A percentile compares a stretch with the other conserved stretches of the same genome.
Evolutionary conservation across 768 basidiomycete species (phyloP).

Genomic region (Nidularia pulvinata): DNA sequence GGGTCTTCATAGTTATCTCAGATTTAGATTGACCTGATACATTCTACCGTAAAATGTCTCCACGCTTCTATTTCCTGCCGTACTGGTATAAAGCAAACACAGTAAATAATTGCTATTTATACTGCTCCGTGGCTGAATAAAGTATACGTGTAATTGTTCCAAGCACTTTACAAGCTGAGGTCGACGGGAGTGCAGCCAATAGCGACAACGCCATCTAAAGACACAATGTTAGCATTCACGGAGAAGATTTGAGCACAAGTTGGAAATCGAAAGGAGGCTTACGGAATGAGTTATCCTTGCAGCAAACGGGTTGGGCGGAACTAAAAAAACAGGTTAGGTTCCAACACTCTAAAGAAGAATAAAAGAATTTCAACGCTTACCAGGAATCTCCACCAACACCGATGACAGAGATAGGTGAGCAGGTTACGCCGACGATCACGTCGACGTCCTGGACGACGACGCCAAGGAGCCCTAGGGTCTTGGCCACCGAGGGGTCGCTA

Average conservation of each 20-base stretch:
- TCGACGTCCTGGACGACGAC: slow-evolving; percentile 1
- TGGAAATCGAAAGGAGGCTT: neutral
- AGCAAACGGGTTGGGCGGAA: slow-evolving; percentile 1
- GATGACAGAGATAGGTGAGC: neutral
- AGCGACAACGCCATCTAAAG: neutral
- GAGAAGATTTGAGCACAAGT: neutral
- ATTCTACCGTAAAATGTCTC: too few species aligned
- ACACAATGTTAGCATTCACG: neutral
- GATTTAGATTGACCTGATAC: too few species aligned
- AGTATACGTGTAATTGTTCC: too few species aligned
- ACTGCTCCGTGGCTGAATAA: too few species aligned
- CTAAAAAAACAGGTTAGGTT: neutral
- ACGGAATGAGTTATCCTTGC: neutral
- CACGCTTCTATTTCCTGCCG: too few species aligned
- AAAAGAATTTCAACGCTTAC: neutral
- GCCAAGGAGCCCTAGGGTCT: neutral
- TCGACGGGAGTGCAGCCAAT: slow-evolving; percentile 1
- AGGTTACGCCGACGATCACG: slow-evolving; percentile 1
- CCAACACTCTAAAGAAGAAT: neutral
- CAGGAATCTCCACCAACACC: slow-evolving; percentile 1
- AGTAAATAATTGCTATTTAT: too few species aligned
- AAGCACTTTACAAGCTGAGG: neutral
- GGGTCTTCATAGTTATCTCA: too few species aligned
- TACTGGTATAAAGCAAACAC: too few species aligned
- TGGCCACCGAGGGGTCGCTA: neutral